Percentiles rank a stretch among this genome's conserved stretches.
Evolutionary conservation across 2,329 filamentous ascomycete genomes (phyloP).

Genomic region (Emmonsia crescens): DNA sequence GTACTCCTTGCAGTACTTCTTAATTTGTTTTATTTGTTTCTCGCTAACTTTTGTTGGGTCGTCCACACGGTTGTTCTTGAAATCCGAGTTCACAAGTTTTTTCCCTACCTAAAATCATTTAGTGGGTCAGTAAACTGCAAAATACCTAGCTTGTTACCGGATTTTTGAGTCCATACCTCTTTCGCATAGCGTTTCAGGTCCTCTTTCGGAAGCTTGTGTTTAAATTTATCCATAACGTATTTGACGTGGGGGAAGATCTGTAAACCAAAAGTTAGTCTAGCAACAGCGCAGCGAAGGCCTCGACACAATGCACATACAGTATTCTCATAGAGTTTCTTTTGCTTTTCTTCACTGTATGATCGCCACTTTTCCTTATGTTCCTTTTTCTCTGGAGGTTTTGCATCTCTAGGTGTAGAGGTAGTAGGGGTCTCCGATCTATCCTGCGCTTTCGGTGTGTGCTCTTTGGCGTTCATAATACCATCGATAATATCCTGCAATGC

Average conservation of each 20-base stretch:
- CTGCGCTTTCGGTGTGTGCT: conserved; percentile 40
- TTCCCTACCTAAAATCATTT: conserved; percentile 52
- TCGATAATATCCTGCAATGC: conserved; percentile 76
- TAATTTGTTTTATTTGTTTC: conserved; percentile 72
- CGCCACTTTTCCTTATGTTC: conserved; percentile 39
- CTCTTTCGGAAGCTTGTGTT: conserved; percentile 75
- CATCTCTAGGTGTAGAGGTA: conserved; percentile 49
- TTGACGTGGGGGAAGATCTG: conserved; percentile 79
- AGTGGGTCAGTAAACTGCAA: conserved; percentile 48
- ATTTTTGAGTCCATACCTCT: conserved; percentile 40
- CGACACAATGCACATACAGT: conserved; percentile 52
- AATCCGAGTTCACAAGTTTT: conserved; percentile 84
- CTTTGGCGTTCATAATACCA: conserved; percentile 62
- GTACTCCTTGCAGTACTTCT: conserved; percentile 71
- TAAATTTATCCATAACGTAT: conserved; percentile 76
- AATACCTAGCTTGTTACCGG: conserved; percentile 20
- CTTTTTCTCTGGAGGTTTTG: conserved; percentile 42
- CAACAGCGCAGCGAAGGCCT: neutral
- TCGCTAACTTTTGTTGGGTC: conserved; percentile 67
- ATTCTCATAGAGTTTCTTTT: conserved; percentile 90
- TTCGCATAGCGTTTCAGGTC: conserved; percentile 55
- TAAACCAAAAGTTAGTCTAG: neutral
- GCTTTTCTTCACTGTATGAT: conserved; percentile 58
- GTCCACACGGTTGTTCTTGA: conserved; percentile 75
- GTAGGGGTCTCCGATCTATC: conserved; percentile 47